Percentiles rank a stretch among this genome's conserved stretches.
Conservation (phyloP, 345 rosid species). For the Limnanthes douglasii region DNA sequence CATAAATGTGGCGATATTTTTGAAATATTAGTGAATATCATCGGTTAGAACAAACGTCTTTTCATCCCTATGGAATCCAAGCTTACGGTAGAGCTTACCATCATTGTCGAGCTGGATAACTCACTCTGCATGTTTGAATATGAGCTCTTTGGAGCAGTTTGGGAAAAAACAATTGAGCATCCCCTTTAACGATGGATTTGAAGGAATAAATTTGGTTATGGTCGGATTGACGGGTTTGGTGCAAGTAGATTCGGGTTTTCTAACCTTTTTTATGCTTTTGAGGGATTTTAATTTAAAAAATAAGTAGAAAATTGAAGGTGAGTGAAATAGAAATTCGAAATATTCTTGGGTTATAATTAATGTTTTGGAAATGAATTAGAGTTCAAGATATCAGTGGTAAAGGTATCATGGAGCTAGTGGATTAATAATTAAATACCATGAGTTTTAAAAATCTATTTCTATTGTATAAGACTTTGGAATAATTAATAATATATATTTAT, state of each 20-base stretch:
- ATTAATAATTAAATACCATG: no score
- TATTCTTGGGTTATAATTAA: conserved; percentile 4
- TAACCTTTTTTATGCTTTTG: conserved; percentile 31
- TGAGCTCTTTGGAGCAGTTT: conserved; percentile 38
- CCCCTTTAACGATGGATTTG: conserved; percentile 48
- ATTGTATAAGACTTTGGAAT: no score
- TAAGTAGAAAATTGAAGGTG: conserved; percentile 49
- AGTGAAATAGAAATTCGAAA: background rate
- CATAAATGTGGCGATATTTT: conserved; percentile 45
- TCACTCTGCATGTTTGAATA: conserved; percentile 46
- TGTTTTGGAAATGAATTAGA: conserved; percentile 12
- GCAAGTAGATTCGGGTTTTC: conserved; percentile 48
- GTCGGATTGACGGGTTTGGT: conserved; percentile 36
- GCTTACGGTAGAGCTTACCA: conserved; percentile 68
- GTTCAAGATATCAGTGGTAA: background rate
- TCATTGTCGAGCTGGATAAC: conserved; percentile 67
- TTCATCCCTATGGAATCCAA: conserved; percentile 90
- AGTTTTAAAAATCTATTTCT: no score
- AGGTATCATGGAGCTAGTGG: background rate
- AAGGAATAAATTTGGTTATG: conserved; percentile 29
- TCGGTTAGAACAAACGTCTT: conserved; percentile 32
- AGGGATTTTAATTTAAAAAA: conserved; percentile 70
- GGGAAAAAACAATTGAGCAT: conserved; percentile 55
- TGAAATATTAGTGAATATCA: conserved; percentile 57
- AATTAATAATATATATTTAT: no score